phyloP scores from a whole-genome alignment of 2,329 filamentous ascomycete species.

The Monilinia vaccinii-corymbosi region DNA sequence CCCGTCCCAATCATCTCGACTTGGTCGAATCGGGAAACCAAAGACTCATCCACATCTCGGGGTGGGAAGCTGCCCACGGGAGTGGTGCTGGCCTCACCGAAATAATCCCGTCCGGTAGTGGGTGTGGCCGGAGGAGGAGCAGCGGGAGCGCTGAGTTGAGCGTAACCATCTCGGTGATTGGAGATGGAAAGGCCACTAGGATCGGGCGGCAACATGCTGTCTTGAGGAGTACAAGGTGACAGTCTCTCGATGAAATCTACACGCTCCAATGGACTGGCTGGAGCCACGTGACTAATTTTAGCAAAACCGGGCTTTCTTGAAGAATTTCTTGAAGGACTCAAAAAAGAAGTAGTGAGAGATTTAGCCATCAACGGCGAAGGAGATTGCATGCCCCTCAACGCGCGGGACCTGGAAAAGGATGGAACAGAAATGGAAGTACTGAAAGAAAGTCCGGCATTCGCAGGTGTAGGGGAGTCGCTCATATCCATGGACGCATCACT shows the following conservation, averaged over 20 bases:
- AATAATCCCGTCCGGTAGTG: constrained; percentile 50
- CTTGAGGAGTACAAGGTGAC: constrained; percentile 71
- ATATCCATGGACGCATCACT: constrained; percentile 26
- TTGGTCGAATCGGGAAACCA: constrained; percentile 69
- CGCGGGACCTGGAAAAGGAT: constrained; percentile 33
- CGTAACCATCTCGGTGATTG: constrained; percentile 37
- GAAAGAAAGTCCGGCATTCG: constrained; percentile 29
- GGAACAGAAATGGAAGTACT: constrained; percentile 31
- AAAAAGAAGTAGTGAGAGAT: constrained; percentile 27
- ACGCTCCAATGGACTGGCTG: constrained; percentile 54
- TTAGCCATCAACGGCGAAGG: constrained; percentile 22
- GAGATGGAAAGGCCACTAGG: constrained; percentile 79
- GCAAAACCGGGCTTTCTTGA: constrained; percentile 36
- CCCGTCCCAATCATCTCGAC: constrained; percentile 76
- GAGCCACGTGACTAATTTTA: constrained; percentile 42
- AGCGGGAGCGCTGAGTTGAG: constrained; percentile 26
- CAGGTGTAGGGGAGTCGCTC: constrained; percentile 29
- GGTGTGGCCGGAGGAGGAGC: constrained; percentile 71
- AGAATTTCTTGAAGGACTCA: constrained; percentile 27
- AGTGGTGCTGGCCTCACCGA: constrained; percentile 54
- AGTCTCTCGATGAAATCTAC: constrained; percentile 39
- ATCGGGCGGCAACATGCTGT: constrained; percentile 66
- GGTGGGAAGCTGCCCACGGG: constrained; percentile 61
- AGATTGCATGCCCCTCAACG: constrained; percentile 26
- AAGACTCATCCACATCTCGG: constrained; percentile 64